Percentiles rank a stretch among this genome's conserved stretches.
Evolutionary conservation across 176 grass and related monocot species (phyloP).

Genomic region (Rhynchospora breviuscula): DNA sequence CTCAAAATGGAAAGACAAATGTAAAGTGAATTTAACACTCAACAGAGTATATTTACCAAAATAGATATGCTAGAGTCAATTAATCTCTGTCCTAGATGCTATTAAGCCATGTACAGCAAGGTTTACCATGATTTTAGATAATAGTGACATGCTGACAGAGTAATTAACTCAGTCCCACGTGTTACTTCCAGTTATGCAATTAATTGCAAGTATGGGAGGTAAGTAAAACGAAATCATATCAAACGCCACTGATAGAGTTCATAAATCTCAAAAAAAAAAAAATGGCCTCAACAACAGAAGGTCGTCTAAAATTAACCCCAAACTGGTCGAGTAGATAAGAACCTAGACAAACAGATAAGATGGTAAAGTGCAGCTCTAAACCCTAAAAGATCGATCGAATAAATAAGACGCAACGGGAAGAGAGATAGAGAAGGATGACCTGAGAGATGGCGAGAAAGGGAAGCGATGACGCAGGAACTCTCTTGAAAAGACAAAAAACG

Average conservation of each 20-base stretch:
- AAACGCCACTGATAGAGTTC: neutral
- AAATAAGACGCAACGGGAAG: neutral
- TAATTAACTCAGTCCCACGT: neutral
- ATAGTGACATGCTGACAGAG: neutral
- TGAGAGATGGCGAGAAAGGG: neutral
- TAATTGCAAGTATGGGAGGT: neutral
- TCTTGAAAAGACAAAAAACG: neutral
- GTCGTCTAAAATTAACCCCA: neutral
- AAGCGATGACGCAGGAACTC: neutral
- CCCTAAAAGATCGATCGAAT: neutral
- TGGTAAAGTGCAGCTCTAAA: neutral
- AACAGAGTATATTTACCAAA: neutral
- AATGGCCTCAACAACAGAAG: neutral
- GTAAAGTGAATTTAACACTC: neutral
- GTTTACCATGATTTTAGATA: neutral
- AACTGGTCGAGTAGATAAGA: neutral
- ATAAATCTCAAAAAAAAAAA: slow-evolving; percentile 3
- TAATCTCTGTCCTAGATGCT: too few relatives aligned
- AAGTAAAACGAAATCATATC: neutral
- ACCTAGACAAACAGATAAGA: too few relatives aligned
- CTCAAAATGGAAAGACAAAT: too few relatives aligned
- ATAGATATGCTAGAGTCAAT: neutral
- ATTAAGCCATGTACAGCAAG: neutral
- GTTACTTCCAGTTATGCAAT: neutral
- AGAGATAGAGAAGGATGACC: neutral